Evolutionary conservation across 1,139 yeast species (phyloP).

Genomic region (Blastobotrys raffinosifermentans): DNA sequence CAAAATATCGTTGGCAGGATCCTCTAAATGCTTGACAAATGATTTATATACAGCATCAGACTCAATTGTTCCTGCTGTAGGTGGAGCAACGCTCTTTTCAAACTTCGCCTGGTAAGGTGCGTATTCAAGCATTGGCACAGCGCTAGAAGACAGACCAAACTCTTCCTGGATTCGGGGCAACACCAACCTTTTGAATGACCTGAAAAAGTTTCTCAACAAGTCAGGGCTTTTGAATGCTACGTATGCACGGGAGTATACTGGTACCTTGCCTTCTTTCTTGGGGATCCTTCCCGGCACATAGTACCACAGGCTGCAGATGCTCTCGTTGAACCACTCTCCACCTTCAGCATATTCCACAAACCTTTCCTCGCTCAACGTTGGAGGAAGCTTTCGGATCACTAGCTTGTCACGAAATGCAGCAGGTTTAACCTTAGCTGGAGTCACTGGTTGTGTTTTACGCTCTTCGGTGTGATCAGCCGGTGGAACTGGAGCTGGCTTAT

Average conservation of each 20-base stretch:
- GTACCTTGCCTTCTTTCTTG: constrained; percentile 15
- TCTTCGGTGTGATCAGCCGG: too few species aligned
- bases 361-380: constrained; percentile 29
- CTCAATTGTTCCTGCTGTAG: constrained; percentile 18
- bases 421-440: constrained; percentile 2
- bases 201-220: constrained; percentile 15
- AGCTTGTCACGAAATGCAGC: constrained; percentile 12
- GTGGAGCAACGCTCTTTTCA: constrained; percentile 12
- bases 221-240: constrained; percentile 14
- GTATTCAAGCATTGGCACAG: constrained; percentile 17
- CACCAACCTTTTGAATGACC: constrained; percentile 13
- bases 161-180: constrained; percentile 8
- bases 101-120: constrained; percentile 23
- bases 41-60: constrained; percentile 17
- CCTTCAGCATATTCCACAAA: constrained; percentile 28
- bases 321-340: constrained; percentile 16
- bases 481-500: too few species aligned
- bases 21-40: constrained; percentile 16
- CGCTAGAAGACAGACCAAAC: constrained; percentile 7
- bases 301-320: constrained; percentile 25
- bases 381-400: constrained; percentile 38
- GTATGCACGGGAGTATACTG: constrained; percentile 19
- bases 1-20: constrained; percentile 12
- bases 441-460: background rate
- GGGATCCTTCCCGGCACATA: constrained; percentile 36